Percentiles rank a stretch among this genome's conserved stretches.
These are phyloP conservation scores for Scalesia atractyloides DNA, from an alignment of 129 eudicot species.

Conservation along the genomic window DNA sequence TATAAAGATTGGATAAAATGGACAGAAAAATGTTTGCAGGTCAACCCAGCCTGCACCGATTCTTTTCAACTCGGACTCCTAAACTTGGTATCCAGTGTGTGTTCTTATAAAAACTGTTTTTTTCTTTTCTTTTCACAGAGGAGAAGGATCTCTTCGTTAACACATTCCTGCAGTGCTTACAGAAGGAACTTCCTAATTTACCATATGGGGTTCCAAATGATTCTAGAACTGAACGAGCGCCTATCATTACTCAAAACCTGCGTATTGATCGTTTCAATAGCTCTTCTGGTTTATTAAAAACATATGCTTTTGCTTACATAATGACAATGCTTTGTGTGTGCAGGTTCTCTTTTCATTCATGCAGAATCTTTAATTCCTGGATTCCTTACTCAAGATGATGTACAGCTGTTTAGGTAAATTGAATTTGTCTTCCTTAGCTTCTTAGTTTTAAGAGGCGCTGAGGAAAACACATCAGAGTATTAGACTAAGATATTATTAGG, in stretches of 20 bases:
- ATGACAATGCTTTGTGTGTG: conserved; percentile 37
- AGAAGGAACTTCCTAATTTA: conserved; percentile 43
- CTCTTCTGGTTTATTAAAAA: neutral
- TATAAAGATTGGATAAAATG: neutral
- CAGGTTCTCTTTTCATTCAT: conserved; percentile 86
- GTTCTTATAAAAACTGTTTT: conserved; percentile 10
- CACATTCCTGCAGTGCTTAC: conserved; percentile 66
- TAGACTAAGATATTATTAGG: too few species aligned
- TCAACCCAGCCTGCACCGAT: too few species aligned
- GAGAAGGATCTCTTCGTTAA: conserved; percentile 79
- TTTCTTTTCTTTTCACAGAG: conserved; percentile 44
- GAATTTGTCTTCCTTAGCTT: conserved; percentile 6
- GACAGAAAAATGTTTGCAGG: too few species aligned
- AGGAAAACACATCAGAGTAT: too few species aligned
- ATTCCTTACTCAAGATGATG: conserved; percentile 84
- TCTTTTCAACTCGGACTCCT: neutral
- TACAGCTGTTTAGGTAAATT: conserved; percentile 83
- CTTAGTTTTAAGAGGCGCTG: too few species aligned
- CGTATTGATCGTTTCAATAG: conserved; percentile 42
- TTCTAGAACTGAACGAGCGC: conserved; percentile 48
- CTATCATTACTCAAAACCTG: conserved; percentile 59
- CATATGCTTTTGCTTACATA: conserved; percentile 21
- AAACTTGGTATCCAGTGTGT: neutral
- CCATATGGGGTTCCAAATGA: conserved; percentile 40
- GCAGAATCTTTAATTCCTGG: conserved; percentile 87